Conservation (phyloP, 192 early-diverging fungal species). For the Podila epicladia region DNA sequence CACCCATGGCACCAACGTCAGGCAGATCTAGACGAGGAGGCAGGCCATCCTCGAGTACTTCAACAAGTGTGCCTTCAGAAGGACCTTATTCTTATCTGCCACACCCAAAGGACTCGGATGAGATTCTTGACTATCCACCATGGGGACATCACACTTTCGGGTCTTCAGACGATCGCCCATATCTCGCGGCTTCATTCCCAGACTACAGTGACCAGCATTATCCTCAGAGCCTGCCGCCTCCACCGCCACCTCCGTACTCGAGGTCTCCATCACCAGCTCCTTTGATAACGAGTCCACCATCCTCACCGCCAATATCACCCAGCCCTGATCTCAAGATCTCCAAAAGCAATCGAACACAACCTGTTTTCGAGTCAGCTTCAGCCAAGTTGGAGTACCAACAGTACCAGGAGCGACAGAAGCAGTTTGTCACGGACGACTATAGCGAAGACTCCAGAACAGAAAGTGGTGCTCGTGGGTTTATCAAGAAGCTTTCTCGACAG, state of each 20-base stretch:
- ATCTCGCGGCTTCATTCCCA: constrained; percentile 18
- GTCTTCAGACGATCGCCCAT: constrained; percentile 15
- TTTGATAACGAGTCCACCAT: background rate
- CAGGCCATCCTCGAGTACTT: no score
- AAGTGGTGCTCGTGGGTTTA: constrained; percentile 25
- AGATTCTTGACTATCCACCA: no score
- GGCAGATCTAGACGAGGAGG: no score
- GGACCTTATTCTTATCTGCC: no score
- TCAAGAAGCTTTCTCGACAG: constrained; percentile 15
- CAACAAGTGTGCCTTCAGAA: no score
- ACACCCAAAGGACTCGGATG: no score
- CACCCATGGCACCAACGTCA: no score
- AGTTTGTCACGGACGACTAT: constrained; percentile 14
- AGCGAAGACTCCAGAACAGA: background rate
- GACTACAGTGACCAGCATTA: background rate
- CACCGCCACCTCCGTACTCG: constrained; percentile 37
- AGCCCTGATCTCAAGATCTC: background rate
- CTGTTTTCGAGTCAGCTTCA: background rate
- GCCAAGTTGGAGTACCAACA: constrained; percentile 24
- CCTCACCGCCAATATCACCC: background rate
- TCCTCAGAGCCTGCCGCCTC: constrained; percentile 15
- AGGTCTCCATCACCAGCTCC: background rate
- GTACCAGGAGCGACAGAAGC: constrained; percentile 35
- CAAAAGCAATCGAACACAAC: no score
- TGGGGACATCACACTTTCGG: no score